phyloP scores from a whole-genome alignment of 495 filamentous ascomycete species.

The Aspergillus olivimuriae region DNA sequence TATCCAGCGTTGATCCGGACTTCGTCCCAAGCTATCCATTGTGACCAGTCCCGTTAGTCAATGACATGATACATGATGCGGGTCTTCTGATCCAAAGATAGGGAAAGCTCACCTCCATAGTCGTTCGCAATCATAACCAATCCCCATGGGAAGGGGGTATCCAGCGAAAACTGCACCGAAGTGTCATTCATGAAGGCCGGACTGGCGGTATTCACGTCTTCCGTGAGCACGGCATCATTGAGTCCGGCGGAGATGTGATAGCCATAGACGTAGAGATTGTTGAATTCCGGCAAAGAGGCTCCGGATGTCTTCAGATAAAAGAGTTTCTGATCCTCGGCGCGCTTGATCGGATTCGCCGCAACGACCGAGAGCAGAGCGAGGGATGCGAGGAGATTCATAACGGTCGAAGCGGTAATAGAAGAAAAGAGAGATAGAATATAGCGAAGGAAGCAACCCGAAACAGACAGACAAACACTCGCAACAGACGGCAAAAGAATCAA shows the following conservation, averaged over 20 bases:
- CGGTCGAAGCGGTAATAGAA: too few relatives aligned
- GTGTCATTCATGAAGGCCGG: constrained; percentile 39
- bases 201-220: constrained; percentile 19
- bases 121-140: constrained; percentile 24
- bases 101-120: constrained; percentile 23
- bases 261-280: constrained; percentile 39
- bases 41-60: background rate
- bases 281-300: constrained; percentile 24
- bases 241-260: constrained; percentile 46
- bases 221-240: constrained; percentile 37
- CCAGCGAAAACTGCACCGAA: constrained; percentile 28
- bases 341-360: constrained; percentile 15
- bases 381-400: constrained; percentile 30
- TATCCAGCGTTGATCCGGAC: constrained; percentile 37
- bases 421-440: constrained; percentile 1
- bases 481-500: too few relatives aligned
- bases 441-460: background rate
- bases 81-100: too few relatives aligned
- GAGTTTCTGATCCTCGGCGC: constrained; percentile 12
- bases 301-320: constrained; percentile 41
- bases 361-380: constrained; percentile 23
- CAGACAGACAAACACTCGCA: too few relatives aligned
- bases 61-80: too few relatives aligned
- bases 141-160: constrained; percentile 32
- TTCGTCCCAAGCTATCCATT: constrained; percentile 30